Percentiles rank a stretch among this genome's conserved stretches.
Conservation (phyloP, 2,329 filamentous ascomycete species). For the Atkinsonella hypoxylon region DNA sequence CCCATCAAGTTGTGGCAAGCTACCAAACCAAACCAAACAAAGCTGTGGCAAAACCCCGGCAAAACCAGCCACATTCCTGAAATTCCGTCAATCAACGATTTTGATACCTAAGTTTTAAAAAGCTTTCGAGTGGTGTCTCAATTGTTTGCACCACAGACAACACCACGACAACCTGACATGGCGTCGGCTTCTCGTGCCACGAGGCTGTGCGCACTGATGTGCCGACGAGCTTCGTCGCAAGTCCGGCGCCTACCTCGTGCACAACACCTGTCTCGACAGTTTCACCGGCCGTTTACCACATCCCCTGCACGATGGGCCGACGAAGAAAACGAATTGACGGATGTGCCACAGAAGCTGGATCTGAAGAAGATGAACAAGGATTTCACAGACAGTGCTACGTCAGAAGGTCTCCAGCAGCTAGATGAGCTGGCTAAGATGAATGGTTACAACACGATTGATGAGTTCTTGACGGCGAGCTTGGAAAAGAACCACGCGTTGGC, state of each 20-base stretch:
- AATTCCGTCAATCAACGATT: neutral
- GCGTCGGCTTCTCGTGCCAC: conserved; percentile 26
- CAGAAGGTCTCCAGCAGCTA: conserved; percentile 21
- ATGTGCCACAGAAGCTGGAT: conserved; percentile 13
- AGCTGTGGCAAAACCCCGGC: conserved; percentile 4
- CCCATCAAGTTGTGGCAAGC: too few species aligned
- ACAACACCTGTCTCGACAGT: conserved; percentile 15
- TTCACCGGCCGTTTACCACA: conserved; percentile 20
- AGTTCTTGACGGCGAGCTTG: conserved; percentile 18
- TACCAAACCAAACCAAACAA: neutral
- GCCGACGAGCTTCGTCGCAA: conserved; percentile 17
- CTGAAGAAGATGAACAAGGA: conserved; percentile 20
- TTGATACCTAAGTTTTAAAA: conserved; percentile 20
- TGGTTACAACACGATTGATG: conserved; percentile 21
- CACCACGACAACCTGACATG: conserved; percentile 15
- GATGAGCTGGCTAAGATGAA: conserved; percentile 24
- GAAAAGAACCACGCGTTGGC: conserved; percentile 18
- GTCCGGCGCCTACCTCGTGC: conserved; percentile 13
- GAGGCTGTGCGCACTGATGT: conserved; percentile 24
- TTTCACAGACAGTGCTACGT: conserved; percentile 18
- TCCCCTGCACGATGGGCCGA: conserved; percentile 15
- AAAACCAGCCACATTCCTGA: neutral
- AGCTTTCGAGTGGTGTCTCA: conserved; percentile 14
- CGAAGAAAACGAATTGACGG: conserved; percentile 13
- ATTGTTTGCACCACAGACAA: neutral